Evolutionary conservation across 371 early-diverging fungal genomes (phyloP).

Genomic region (Saksenaea vasiformis): DNA sequence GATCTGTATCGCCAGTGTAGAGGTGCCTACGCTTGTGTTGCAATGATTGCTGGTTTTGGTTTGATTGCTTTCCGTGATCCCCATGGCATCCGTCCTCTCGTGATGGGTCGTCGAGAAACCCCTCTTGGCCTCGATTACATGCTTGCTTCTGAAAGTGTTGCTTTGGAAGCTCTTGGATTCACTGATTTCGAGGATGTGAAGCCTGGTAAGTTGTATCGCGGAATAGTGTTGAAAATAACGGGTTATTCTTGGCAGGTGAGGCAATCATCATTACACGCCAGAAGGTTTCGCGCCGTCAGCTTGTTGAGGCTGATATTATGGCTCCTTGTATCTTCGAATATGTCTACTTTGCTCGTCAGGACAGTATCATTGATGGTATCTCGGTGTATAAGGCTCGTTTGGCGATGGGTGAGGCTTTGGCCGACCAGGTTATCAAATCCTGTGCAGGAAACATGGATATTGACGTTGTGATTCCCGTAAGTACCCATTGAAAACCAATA

Average conservation of each 20-base stretch:
- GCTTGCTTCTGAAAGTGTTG: conserved; percentile 96
- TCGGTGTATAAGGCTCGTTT: conserved; percentile 97
- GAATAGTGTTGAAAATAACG: background rate
- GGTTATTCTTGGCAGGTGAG: conserved; percentile 60
- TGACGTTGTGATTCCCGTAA: conserved; percentile 96
- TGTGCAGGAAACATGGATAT: conserved; percentile 80
- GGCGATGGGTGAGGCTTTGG: conserved; percentile 96
- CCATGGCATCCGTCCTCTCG: conserved; percentile 93
- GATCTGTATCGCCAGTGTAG: conserved; percentile 78
- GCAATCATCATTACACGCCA: conserved; percentile 87
- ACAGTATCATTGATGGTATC: conserved; percentile 96
- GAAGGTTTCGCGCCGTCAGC: conserved; percentile 65
- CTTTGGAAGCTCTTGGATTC: conserved; percentile 88
- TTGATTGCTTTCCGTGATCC: conserved; percentile 93
- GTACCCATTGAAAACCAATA: conserved; percentile 6
- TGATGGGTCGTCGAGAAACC: conserved; percentile 79
- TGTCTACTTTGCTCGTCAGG: conserved; percentile 98
- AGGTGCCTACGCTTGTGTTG: conserved; percentile 94
- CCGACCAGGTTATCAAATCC: conserved; percentile 69
- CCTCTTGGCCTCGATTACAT: conserved; percentile 81
- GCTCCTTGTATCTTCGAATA: conserved; percentile 98
- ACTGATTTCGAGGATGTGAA: conserved; percentile 84
- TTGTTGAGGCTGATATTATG: conserved; percentile 58
- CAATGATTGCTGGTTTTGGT: conserved; percentile 95
- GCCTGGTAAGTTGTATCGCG: conserved; percentile 55